Evolutionary conservation across 1,284 basidiomycete species (phyloP).

Genomic region (Melanopsichium pennsylvanicum): DNA sequence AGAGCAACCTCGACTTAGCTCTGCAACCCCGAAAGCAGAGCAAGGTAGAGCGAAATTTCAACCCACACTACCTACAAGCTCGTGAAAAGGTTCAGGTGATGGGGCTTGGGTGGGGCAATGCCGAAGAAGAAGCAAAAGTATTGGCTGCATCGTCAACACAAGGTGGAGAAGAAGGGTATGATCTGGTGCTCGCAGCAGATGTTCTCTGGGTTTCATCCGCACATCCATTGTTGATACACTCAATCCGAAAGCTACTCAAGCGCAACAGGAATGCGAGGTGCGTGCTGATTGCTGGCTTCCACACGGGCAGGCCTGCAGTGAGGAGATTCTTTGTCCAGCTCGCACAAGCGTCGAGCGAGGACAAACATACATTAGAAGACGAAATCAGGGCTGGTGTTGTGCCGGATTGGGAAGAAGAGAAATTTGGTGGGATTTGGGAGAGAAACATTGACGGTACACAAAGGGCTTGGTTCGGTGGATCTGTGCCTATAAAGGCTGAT

Average conservation of each 20-base stretch:
- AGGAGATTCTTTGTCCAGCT: slow-evolving; percentile 48
- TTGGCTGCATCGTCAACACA: not conserved
- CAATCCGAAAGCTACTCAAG: slow-evolving; percentile 48
- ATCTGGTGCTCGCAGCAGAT: slow-evolving; percentile 55
- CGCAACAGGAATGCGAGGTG: slow-evolving; percentile 27
- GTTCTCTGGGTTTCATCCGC: slow-evolving; percentile 63
- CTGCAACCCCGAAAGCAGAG: not conserved
- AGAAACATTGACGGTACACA: slow-evolving; percentile 37
- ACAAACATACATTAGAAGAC: slow-evolving; percentile 3
- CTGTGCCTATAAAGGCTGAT: slow-evolving; percentile 14
- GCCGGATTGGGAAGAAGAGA: slow-evolving; percentile 40
- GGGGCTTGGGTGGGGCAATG: slow-evolving; percentile 40
- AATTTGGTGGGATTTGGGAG: slow-evolving; percentile 50
- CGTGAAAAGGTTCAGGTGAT: slow-evolving; percentile 15
- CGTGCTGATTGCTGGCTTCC: slow-evolving; percentile 58
- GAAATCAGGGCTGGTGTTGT: slow-evolving; percentile 25
- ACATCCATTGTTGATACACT: slow-evolving; percentile 50
- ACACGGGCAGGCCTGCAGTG: slow-evolving; percentile 59
- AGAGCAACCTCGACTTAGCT: slow-evolving; percentile 23
- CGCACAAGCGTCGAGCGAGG: slow-evolving; percentile 2
- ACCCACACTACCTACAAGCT: slow-evolving; percentile 12
- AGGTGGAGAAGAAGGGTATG: slow-evolving; percentile 19
- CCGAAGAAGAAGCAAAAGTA: slow-evolving; percentile 9
- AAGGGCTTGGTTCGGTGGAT: slow-evolving; percentile 24
- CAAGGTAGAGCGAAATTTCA: not conserved